Evolutionary conservation across 768 basidiomycete species (phyloP), one percentile per base, ranked within the genome.

Genomic region (Neoboletus brunneissimus): DNA sequence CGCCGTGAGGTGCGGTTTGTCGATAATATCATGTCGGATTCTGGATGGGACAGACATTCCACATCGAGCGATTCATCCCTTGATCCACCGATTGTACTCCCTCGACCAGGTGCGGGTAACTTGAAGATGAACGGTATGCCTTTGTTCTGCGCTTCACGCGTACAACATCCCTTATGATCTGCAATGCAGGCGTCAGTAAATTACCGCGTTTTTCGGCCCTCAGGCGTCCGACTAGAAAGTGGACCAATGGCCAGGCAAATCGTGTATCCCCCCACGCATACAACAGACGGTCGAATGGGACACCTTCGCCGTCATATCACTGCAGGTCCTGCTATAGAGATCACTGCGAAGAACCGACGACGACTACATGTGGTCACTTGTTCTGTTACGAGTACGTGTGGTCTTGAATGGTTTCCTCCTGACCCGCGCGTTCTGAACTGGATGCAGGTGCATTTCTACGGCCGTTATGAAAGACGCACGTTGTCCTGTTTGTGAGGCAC

Each of bases 331-430:
- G 83, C 61, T 72, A 76, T 25, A 69, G 66, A 32, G 76, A 82
- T 54, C 72, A 77, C 32, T 83, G 81, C 60, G 75, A 78, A 25
- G 78, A 82, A 58, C 78, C 80, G 40, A 84, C 83, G 27, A 83
- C 80, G 35, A 84, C 81, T 5, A 80, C 81, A 72, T 86, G 85
- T 63, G 85, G 85, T 10, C 85, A 86, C 58, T 68, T 86, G 29
- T 86, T 86, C 60, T 86, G 85, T 61, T 75, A 83, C 55, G 64
- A 57, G 80, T 73, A 54, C 59, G 67, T 60, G 46, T 42, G 0
- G n/a, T 31, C 16, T 48, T 35, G 20, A 25, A 40, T 25, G 7
- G 37, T 40, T 34, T 49, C 8, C 20, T 15, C 10, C 16, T 0
- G 18, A 51, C n/a, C 9, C 22, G 22, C 13, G 15, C 29, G 20